Evolutionary conservation across 1,284 basidiomycete genomes (phyloP), one percentile per base, ranked within the genome.

Genomic region (Irpex lacteus): DNA sequence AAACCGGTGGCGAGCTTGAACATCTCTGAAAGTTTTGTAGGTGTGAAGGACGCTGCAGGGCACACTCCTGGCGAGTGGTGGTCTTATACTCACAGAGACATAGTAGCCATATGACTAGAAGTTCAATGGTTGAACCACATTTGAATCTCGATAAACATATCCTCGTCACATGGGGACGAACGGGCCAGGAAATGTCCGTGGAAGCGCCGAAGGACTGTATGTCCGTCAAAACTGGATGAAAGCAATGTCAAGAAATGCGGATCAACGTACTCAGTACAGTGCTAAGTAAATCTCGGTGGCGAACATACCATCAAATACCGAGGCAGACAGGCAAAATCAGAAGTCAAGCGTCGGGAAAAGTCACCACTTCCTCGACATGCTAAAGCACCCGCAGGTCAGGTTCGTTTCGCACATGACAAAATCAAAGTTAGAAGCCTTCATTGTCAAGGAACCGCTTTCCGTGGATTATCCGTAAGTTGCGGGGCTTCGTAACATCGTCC

Each of bases 171-270:
- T 61, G 60, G 26, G 13, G 53, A 5, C 7, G 18, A 40, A 34
- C 52, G 19, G 26, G 60, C 37, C 52, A 40, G 52, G 37, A 61
- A 38, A 61, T 61, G 11, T 61, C 60, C 60, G 60, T 37, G 37
- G 18, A 61, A 54, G 60, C 53, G 53, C 60, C 53, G 60, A 19
- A 36, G 18, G 52, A 55, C 37, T 21, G 18, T 55, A 53, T 53
- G 50, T 19, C 18, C 18, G 13, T 26, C 21, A 26, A 9, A 15
- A 2, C 50, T 18, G 18, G 9, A 9, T 26, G 50, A 19, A 18
- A 19, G 9, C 18, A 19, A 3, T 53, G 50, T 44, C 50, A 53
- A 18, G 18, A 19, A 9, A 19, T 53, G 18, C 50, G 50, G 50
- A 53, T 53, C 50, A 53, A 53, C 50, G 21, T 26, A 18, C 18